Evolutionary conservation across 768 basidiomycete genomes (phyloP).

Genomic region (Kwoniella sp.): DNA sequence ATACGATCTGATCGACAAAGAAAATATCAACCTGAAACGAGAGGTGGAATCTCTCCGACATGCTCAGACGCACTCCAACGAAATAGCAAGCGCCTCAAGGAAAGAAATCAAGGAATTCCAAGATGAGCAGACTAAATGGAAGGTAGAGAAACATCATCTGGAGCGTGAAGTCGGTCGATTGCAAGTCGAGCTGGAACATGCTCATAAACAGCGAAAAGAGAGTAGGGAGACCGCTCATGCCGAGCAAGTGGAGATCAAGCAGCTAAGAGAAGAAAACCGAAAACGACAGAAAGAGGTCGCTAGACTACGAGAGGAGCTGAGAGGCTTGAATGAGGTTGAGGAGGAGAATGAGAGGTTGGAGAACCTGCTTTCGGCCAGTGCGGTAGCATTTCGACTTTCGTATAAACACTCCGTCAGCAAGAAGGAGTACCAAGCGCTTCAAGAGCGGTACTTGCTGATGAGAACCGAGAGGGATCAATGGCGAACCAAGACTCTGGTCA

Average conservation of each 20-base stretch:
- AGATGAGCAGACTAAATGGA: conserved; percentile 9
- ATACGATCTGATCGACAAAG: neutral
- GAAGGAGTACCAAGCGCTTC: conserved; percentile 5
- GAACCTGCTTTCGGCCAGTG: conserved; percentile 12
- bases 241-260: neutral
- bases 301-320: conserved; percentile 5
- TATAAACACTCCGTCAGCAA: conserved; percentile 10
- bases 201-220: neutral
- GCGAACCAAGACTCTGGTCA: neutral
- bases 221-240: neutral
- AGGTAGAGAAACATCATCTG: conserved; percentile 13
- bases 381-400: conserved; percentile 14
- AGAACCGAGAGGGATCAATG: conserved; percentile 9
- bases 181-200: neutral
- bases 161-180: conserved; percentile 3
- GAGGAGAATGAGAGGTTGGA: conserved; percentile 20
- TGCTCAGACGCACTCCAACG: neutral
- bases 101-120: conserved; percentile 6
- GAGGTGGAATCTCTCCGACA: conserved; percentile 4
- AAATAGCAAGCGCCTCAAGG: neutral
- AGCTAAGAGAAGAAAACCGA: neutral
- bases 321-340: neutral
- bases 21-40: conserved; percentile 6
- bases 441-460: conserved; percentile 7
- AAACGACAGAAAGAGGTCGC: conserved; percentile 1